Base-by-base conservation (phyloP, 1,139 yeast genomes). In the Ogataea hybrid region DNA sequence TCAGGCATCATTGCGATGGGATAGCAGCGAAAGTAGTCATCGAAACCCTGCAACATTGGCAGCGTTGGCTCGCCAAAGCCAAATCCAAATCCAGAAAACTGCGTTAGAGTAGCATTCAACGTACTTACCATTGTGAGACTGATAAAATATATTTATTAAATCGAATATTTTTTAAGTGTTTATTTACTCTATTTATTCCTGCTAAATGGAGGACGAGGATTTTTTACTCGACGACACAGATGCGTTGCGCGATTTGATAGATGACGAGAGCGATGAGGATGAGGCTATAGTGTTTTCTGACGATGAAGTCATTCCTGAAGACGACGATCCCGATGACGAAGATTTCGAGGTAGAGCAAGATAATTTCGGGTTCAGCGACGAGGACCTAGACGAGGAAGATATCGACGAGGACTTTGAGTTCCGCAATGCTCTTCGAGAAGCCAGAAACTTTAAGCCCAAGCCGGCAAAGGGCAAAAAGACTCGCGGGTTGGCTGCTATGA, bases 1-100 rank as follows among this genome's bases (percentile, higher is more conserved):
- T 88, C 95, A 4, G 95, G 86, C 92, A 88, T 86, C 95, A 87
- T 87, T 3, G 84, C 75, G 31, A 90, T 77, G 3, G 97, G 97
- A 61, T 89, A 92, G 58, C 96, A 86, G 58, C 98, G 75, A 69
- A 87, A 92, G 64, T 77, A 85, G 53, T 89, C 96, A 57, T 85
- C 89, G 65, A 77, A 77, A 37, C 52, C 37, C 32, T 54, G 59
- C 16, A 51, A 48, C 15, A 52, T 28, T 31, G 50, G 57, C 21
- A 51, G 38, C 28, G 49, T 42, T 12, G 45, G 44, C 20, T 44
- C 45, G 16, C 42, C 46, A 47, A 15, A 42, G 35, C 11, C 47
- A 49, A 34, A 37, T 6, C 70, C 65, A 53, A 69, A 71, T 59
- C 62, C 54, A 12, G 59, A 47, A 43, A 60, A 59, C 63, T 53